Percentiles rank a stretch among this genome's conserved stretches.
phyloP scores from a whole-genome alignment of 768 basidiomycete genomes.

The Gymnopilus dilepis region DNA sequence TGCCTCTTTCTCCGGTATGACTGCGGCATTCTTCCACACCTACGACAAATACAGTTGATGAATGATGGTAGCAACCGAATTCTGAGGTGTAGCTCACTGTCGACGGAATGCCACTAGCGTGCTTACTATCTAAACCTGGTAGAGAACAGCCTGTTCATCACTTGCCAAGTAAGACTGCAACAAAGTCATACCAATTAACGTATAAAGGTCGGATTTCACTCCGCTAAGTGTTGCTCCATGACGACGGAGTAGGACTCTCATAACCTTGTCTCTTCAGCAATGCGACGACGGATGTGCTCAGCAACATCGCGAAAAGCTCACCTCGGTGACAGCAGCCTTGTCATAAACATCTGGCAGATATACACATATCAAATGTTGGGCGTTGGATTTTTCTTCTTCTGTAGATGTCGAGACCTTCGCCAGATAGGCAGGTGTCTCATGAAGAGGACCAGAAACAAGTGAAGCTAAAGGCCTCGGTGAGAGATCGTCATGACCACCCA shows the following conservation, averaged over 20 bases:
- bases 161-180: background rate
- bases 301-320: slow-evolving; percentile 28
- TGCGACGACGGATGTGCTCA: background rate
- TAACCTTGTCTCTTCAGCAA: slow-evolving; percentile 55
- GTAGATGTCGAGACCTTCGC: slow-evolving; percentile 75
- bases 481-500: background rate
- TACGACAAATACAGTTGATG: slow-evolving; percentile 28
- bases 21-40: slow-evolving; percentile 71
- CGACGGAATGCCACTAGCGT: slow-evolving; percentile 71
- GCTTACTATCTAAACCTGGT: slow-evolving; percentile 82
- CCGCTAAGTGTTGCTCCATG: slow-evolving; percentile 71
- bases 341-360: slow-evolving; percentile 78
- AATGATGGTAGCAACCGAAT: background rate
- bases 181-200: slow-evolving; percentile 51
- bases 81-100: slow-evolving; percentile 50
- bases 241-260: slow-evolving; percentile 67
- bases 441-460: slow-evolving; percentile 64
- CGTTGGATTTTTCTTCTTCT: slow-evolving; percentile 46
- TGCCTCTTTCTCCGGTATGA: slow-evolving; percentile 64
- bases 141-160: background rate
- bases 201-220: slow-evolving; percentile 77
- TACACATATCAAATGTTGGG: slow-evolving; percentile 72
- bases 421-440: slow-evolving; percentile 56
- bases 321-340: slow-evolving; percentile 60
- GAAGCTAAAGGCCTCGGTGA: slow-evolving; percentile 49